phyloP scores from a whole-genome alignment of 2,329 filamentous ascomycete species.

The Talaromyces sp. region DNA sequence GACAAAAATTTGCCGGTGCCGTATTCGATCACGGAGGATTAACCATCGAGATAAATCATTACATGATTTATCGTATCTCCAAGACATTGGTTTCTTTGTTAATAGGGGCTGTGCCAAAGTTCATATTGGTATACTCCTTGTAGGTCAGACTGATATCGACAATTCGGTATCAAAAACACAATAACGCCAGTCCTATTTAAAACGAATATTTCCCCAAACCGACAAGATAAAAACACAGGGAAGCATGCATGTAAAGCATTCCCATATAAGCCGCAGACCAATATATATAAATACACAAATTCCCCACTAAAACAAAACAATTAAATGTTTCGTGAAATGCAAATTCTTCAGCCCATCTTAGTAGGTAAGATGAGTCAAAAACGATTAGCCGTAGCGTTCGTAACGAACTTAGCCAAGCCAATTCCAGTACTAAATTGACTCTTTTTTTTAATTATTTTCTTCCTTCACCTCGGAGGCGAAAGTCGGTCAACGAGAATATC shows the following conservation, averaged over 20 bases:
- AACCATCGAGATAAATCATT: neutral
- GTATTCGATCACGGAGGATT: neutral
- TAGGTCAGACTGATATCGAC: neutral
- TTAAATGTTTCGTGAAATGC: neutral
- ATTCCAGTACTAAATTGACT: neutral
- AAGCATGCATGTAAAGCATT: neutral
- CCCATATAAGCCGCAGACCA: neutral
- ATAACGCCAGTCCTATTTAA: neutral
- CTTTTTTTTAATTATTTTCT: neutral
- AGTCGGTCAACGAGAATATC: constrained; percentile 9
- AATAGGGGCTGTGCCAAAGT: neutral
- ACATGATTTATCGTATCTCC: neutral
- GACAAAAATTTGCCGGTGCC: neutral
- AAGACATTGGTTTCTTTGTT: neutral
- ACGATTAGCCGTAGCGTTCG: neutral
- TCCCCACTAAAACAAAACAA: neutral
- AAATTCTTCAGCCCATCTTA: neutral
- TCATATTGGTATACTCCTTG: neutral
- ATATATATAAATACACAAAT: neutral
- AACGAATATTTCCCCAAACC: neutral
- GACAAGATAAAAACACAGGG: neutral
- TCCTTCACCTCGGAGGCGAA: constrained; percentile 5
- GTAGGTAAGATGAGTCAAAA: neutral
- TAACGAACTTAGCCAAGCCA: neutral
- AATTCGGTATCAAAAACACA: neutral